Base-by-base conservation (phyloP, 2,329 filamentous ascomycete species). In the Blastomyces silverae region DNA sequence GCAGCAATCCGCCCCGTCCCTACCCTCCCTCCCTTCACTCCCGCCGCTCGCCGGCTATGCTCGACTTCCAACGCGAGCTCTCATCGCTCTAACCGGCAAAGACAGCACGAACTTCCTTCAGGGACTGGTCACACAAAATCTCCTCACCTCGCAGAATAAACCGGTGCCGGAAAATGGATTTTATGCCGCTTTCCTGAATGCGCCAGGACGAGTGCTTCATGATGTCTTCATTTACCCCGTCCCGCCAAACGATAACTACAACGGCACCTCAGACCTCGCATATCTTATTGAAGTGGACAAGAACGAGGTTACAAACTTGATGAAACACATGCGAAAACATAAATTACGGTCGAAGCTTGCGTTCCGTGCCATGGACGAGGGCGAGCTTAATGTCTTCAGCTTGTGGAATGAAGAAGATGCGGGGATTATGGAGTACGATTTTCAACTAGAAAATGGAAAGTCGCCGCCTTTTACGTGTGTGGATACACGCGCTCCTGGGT, bases 81-180 rank as follows among this genome's bases (percentile, higher is more conserved):
- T 97, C 56, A 87, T 99, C 69, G 88, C 88, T 52, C 80, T 97
- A 67, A 84, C 87, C 20, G 94, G 94, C 2, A 82, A 82, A 3
- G 93, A 97, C 72, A 87, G 91, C 42, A 84, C 89, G 58, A 88
- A 89, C 70, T 97, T 92, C 77, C 84, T 99, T 1, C 92, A 97
- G 75, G 92, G 93, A 63, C 85, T 96, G 64, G 85, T 94, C 68
- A 96, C 93, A 0, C 85, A 88, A 67, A 89, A 87, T 67, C 84
- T 91, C 67, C 76, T 85, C 62, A 71, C 71, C 17, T 39, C 66
- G 11, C 65, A 61, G 55, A 76, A 75, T 58, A 74, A 79, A 8
- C 73, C 76, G 68, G 79, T 66, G 73, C 77, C 66, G 66, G 72
- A 68, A 52, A 68, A 72, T 63, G 88, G 86, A 3, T 87, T 89